Evolutionary conservation across 306 rosid species (phyloP).

Genomic region (Hippophae tibetana): DNA sequence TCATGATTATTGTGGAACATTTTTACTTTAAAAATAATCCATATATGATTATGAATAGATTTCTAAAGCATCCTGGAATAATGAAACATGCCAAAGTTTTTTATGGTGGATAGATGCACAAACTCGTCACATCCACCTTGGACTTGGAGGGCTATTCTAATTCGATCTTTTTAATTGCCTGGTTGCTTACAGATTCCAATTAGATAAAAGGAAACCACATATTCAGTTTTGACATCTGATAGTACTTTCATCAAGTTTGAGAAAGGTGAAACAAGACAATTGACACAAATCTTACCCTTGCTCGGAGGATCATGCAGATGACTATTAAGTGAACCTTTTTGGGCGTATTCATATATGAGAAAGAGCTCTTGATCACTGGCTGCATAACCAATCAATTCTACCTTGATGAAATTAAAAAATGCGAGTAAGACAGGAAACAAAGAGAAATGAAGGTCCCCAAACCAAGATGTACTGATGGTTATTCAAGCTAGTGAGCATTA

Average conservation of each 20-base stretch:
- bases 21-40: too few relatives aligned
- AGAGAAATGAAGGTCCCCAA: conserved; percentile 21
- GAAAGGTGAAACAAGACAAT: conserved; percentile 6
- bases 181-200: too few relatives aligned
- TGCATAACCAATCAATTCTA: conserved; percentile 96
- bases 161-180: too few relatives aligned
- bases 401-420: conserved; percentile 58
- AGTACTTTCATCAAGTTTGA: background rate
- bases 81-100: too few relatives aligned
- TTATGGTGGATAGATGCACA: too few relatives aligned
- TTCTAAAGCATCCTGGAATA: too few relatives aligned
- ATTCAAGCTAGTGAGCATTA: conserved; percentile 25
- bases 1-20: background rate
- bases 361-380: conserved; percentile 81
- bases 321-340: conserved; percentile 87
- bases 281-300: conserved; percentile 58
- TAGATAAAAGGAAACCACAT: background rate
- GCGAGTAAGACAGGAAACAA: conserved; percentile 30
- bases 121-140: too few relatives aligned
- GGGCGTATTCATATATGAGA: conserved; percentile 82
- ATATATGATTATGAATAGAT: too few relatives aligned
- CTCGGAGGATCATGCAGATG: conserved; percentile 85
- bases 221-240: background rate
- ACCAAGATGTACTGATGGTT: conserved; percentile 7
- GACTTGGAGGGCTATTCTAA: too few relatives aligned